Evolutionary conservation across 2,329 filamentous ascomycete species (phyloP).

Genomic region (Claviceps cyperi): DNA sequence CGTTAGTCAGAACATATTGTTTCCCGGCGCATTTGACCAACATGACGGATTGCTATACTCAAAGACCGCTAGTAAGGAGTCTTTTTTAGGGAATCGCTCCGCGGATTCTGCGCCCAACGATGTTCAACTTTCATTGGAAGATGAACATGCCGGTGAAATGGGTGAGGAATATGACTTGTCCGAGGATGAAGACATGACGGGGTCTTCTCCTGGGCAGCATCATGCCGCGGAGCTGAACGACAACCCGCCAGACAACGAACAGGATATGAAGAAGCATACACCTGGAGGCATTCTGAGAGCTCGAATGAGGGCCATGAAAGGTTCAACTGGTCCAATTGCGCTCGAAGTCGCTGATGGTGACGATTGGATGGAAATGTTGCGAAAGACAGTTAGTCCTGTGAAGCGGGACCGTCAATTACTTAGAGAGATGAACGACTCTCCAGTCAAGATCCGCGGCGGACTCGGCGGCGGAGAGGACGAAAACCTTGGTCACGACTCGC

Average conservation of each 20-base stretch:
- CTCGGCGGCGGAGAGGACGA: slow-evolving; percentile 14
- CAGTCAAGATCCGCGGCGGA: slow-evolving; percentile 15
- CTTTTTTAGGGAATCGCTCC: slow-evolving; percentile 92
- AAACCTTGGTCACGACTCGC: slow-evolving; percentile 35
- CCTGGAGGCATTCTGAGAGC: slow-evolving; percentile 49
- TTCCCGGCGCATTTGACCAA: slow-evolving; percentile 73
- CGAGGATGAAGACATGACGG: slow-evolving; percentile 60
- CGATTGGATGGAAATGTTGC: slow-evolving; percentile 87
- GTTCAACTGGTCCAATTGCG: slow-evolving; percentile 41
- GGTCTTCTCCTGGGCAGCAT: slow-evolving; percentile 60
- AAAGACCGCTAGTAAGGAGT: slow-evolving; percentile 42
- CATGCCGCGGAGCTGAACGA: slow-evolving; percentile 60
- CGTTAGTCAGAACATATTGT: slow-evolving; percentile 33
- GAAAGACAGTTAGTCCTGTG: slow-evolving; percentile 83
- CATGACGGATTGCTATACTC: slow-evolving; percentile 40
- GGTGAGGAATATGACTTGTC: slow-evolving; percentile 66
- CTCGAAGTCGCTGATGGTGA: slow-evolving; percentile 54
- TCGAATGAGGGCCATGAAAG: slow-evolving; percentile 48
- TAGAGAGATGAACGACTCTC: slow-evolving; percentile 43
- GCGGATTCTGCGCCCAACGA: slow-evolving; percentile 60
- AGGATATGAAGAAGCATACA: slow-evolving; percentile 30
- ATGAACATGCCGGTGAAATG: slow-evolving; percentile 40
- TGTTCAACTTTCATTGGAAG: slow-evolving; percentile 44
- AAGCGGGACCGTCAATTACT: slow-evolving; percentile 77
- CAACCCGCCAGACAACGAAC: slow-evolving; percentile 38